Percentiles rank a stretch among this genome's conserved stretches.
Evolutionary conservation across 139 green algal species (phyloP).

Genomic region (Coccomyxa sp.): DNA sequence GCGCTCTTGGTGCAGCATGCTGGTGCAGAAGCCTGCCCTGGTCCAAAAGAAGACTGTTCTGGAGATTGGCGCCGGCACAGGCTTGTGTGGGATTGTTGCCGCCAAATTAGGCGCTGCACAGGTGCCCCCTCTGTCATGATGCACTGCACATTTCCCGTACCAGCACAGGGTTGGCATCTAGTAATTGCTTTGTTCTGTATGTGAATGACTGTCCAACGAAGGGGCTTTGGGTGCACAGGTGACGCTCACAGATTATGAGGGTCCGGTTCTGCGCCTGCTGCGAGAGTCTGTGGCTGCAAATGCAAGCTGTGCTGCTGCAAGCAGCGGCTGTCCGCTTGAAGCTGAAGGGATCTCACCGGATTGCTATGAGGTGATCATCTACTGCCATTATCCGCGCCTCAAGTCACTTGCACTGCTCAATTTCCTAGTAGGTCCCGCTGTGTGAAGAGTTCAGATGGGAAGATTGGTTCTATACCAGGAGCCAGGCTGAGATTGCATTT

Average conservation of each 20-base stretch:
- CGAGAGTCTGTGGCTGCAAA: conserved; percentile 27
- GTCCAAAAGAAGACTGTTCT: conserved; percentile 53
- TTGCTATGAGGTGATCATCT: too few relatives aligned
- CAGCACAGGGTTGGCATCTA: neutral
- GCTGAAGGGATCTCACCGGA: neutral
- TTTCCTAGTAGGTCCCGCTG: neutral
- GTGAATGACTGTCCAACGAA: neutral
- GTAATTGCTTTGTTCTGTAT: too few relatives aligned
- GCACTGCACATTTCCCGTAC: neutral
- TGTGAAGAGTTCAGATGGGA: neutral
- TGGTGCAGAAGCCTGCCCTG: conserved; percentile 41
- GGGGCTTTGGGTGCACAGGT: conserved; percentile 27
- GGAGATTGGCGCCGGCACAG: conserved; percentile 75
- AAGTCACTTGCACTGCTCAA: neutral
- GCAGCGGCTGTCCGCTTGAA: neutral
- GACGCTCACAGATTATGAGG: conserved; percentile 67
- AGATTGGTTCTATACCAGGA: neutral
- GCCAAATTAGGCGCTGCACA: conserved; percentile 53
- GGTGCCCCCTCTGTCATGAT: conserved; percentile 16
- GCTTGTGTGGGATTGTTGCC: conserved; percentile 69
- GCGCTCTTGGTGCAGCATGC: conserved; percentile 29
- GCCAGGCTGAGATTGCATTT: too few relatives aligned
- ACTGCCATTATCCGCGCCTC: neutral
- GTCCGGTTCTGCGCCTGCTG: conserved; percentile 59
- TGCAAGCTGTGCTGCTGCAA: neutral